These are phyloP conservation scores for Tilletiaria anomala DNA, from an alignment of 1,284 basidiomycete genomes.

Conservation along the genomic window DNA sequence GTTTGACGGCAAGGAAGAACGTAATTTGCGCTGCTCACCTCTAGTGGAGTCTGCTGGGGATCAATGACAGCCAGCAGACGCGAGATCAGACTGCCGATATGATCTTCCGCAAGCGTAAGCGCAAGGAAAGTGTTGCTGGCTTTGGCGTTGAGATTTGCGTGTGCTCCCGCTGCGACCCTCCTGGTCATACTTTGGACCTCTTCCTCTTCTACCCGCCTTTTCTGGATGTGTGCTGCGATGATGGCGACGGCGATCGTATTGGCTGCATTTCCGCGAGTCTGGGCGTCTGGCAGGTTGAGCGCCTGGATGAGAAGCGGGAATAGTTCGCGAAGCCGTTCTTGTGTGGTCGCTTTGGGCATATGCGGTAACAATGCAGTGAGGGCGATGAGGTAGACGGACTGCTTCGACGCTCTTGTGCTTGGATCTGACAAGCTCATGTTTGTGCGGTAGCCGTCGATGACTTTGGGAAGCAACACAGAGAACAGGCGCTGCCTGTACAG, in stretches of 20 bases:
- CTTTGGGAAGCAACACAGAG: slow-evolving; percentile 56
- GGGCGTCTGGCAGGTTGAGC: slow-evolving; percentile 58
- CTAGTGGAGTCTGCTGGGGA: too few relatives aligned
- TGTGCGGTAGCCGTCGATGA: slow-evolving; percentile 50
- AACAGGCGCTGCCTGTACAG: slow-evolving; percentile 68
- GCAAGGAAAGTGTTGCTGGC: not conserved
- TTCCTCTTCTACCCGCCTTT: slow-evolving; percentile 43
- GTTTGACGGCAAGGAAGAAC: slow-evolving; percentile 9
- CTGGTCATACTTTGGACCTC: slow-evolving; percentile 48
- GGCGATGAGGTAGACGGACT: slow-evolving; percentile 60
- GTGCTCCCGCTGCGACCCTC: not conserved
- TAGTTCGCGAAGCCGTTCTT: slow-evolving; percentile 46
- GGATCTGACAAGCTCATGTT: not conserved
- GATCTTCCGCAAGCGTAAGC: slow-evolving; percentile 4
- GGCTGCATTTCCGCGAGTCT: slow-evolving; percentile 64
- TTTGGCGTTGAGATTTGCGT: not conserved
- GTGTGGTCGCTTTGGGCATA: slow-evolving; percentile 52
- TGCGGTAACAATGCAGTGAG: slow-evolving; percentile 67
- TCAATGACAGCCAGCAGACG: slow-evolving; percentile 15
- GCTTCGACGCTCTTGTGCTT: slow-evolving; percentile 3
- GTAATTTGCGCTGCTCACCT: slow-evolving; percentile 16
- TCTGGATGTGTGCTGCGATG: slow-evolving; percentile 42
- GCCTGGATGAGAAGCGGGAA: slow-evolving; percentile 77
- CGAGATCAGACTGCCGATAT: slow-evolving; percentile 11
- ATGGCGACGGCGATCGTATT: slow-evolving; percentile 61